These are phyloP conservation scores for Dryadomyces sulphureus DNA, from an alignment of 2,329 filamentous ascomycete species.

Conservation along the genomic window DNA sequence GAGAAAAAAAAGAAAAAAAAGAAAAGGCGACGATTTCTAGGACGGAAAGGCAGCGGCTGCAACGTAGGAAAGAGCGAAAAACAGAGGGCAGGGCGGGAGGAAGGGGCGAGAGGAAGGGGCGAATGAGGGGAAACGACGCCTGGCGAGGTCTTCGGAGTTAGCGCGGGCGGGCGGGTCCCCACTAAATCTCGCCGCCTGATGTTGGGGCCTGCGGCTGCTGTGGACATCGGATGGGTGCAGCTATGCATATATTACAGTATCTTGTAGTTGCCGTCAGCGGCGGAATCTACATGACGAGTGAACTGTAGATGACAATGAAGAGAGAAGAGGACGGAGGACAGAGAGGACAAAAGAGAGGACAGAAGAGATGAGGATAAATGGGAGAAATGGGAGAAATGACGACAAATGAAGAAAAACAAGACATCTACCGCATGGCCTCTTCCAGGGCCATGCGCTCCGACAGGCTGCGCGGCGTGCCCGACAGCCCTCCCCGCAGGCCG, in stretches of 20 bases:
- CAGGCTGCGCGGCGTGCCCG: constrained; percentile 17
- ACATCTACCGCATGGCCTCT: constrained; percentile 5
- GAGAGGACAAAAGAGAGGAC: neutral
- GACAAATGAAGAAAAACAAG: neutral
- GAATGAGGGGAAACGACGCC: neutral
- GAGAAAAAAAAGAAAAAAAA: neutral
- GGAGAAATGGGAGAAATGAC: neutral
- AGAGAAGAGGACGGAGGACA: neutral
- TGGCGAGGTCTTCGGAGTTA: neutral
- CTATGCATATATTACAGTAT: no score
- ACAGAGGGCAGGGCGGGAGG: neutral
- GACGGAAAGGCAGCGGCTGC: neutral
- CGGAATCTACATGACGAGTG: neutral
- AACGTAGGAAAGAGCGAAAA: neutral
- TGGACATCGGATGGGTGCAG: no score
- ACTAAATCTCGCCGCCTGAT: no score
- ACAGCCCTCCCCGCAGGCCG: constrained; percentile 1
- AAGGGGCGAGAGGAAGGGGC: neutral
- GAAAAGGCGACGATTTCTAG: no score
- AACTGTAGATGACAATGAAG: neutral
- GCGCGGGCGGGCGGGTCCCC: neutral
- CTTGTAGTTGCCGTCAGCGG: no score
- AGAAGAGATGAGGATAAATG: neutral
- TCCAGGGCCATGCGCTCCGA: constrained; percentile 18
- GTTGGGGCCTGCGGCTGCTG: no score